Conservation (phyloP, 805 yeast genomes). For the Candida sphagnicola region DNA sequence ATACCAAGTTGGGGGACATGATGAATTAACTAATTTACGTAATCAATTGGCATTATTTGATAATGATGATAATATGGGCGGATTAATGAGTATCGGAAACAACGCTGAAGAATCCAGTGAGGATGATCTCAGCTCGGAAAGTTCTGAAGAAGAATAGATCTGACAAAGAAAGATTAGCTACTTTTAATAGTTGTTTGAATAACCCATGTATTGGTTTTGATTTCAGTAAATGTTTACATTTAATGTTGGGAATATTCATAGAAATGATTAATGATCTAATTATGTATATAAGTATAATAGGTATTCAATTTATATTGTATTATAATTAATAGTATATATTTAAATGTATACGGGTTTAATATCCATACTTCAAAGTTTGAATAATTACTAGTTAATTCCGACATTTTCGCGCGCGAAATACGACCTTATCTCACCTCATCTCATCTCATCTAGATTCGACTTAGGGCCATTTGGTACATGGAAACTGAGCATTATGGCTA, state of each 20-base stretch:
- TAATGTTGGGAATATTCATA: not conserved
- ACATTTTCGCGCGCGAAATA: too few relatives aligned
- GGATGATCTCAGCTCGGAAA: conserved; percentile 48
- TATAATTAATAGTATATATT: conserved; percentile 1
- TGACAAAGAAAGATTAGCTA: too few relatives aligned
- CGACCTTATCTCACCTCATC: not conserved
- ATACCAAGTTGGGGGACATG: conserved; percentile 25
- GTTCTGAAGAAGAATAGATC: conserved; percentile 68
- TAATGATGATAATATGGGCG: conserved; percentile 22
- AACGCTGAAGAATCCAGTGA: conserved; percentile 45
- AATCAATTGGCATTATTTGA: conserved; percentile 45
- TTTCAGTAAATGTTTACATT: not conserved
- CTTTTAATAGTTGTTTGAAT: too few relatives aligned
- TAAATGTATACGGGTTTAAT: not conserved
- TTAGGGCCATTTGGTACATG: too few relatives aligned
- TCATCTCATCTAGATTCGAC: not conserved
- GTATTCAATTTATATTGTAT: conserved; percentile 1
- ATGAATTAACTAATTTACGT: conserved; percentile 63
- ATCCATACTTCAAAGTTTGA: too few relatives aligned
- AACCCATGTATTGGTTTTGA: not conserved
- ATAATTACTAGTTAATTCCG: too few relatives aligned
- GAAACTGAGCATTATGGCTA: not conserved
- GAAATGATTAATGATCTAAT: conserved; percentile 1
- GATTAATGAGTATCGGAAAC: conserved; percentile 28
- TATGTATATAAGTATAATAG: not conserved